Percentiles rank a stretch among this genome's conserved stretches.
These are phyloP conservation scores for Syncephalis plumigaleata DNA, from an alignment of 371 early-diverging fungal genomes.

Conservation along the genomic window DNA sequence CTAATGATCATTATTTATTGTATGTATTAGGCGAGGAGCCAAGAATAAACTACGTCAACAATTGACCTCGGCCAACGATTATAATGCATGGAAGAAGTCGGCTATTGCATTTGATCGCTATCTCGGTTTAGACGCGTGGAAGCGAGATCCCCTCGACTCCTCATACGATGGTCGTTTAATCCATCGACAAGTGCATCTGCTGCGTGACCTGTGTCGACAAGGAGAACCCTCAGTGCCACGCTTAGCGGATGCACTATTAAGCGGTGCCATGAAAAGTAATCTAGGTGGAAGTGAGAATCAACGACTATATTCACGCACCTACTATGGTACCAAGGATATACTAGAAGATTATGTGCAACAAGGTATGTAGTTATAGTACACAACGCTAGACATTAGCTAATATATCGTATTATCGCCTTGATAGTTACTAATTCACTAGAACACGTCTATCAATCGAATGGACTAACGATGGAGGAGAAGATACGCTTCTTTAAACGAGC, in stretches of 20 bases:
- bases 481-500: slow-evolving; percentile 51
- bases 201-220: slow-evolving; percentile 7
- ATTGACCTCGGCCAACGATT: slow-evolving; percentile 27
- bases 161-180: slow-evolving; percentile 54
- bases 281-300: slow-evolving; percentile 66
- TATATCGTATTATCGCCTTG: slow-evolving; percentile 5
- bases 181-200: slow-evolving; percentile 29
- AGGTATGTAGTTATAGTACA: slow-evolving; percentile 1
- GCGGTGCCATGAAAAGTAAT: slow-evolving; percentile 56
- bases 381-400: slow-evolving; percentile 8
- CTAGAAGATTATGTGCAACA: background rate
- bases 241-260: slow-evolving; percentile 14
- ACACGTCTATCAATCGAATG: slow-evolving; percentile 26
- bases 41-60: slow-evolving; percentile 24
- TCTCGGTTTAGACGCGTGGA: slow-evolving; percentile 58
- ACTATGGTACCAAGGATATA: slow-evolving; percentile 52
- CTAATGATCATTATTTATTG: background rate
- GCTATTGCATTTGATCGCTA: slow-evolving; percentile 52
- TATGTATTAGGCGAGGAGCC: slow-evolving; percentile 27
- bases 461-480: slow-evolving; percentile 34
- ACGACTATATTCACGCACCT: slow-evolving; percentile 52
- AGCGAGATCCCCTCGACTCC: slow-evolving; percentile 29
- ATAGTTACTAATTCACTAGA: slow-evolving; percentile 24
- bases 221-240: background rate
- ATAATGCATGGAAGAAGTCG: slow-evolving; percentile 50